Evolutionary conservation across 345 rosid species (phyloP), one percentile per base, ranked within the genome.

Genomic region (Angophora floribunda): DNA sequence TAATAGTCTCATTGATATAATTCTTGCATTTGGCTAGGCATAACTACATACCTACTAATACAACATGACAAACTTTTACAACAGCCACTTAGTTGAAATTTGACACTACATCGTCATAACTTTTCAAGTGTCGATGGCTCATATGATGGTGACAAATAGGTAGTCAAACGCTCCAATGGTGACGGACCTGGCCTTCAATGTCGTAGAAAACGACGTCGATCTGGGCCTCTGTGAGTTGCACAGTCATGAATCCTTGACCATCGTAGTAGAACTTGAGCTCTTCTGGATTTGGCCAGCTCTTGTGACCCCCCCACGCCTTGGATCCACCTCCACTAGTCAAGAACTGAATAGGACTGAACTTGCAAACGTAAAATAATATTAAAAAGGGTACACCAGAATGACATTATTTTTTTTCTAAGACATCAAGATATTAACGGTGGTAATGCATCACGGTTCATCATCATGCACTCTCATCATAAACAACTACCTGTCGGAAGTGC

Each of bases 241-340:
- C 61, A 50, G 97, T 93, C 94, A 95, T 91, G 93, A 95, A 96
- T 14, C 99, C 99, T 91, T 95, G 99, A 9, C 99, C 99, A 86
- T 95, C 99, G 85, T 95, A 92, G 87, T 91, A 93, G 90, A 95
- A 95, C 91, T 87, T 95, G 91, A 95, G 52, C 52, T 80, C 92
- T 28, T 89, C 85, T 22, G 88, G 89, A n/a, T 93, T 80, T 52
- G 87, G 30, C 36, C 70, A 26, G 57, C 86, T 90, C 13, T 86
- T 32, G 78, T 93, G 95, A 1, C 97, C 97, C 85, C 95, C 93
- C 98, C 98, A 95, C 21, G 98, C 96, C 94, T 95, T 96, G 19
- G 99, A 96, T 6, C 97, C 97, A 9, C 94, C 99, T 50, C 99
- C 99, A 85, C 97, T 95, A n/a, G 97, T 96, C 86, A 95, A 78